A percentile compares a stretch with the other conserved stretches of the same genome.
Evolutionary conservation across 345 rosid genomes (phyloP).

Genomic region (Pugionium cornutum): DNA sequence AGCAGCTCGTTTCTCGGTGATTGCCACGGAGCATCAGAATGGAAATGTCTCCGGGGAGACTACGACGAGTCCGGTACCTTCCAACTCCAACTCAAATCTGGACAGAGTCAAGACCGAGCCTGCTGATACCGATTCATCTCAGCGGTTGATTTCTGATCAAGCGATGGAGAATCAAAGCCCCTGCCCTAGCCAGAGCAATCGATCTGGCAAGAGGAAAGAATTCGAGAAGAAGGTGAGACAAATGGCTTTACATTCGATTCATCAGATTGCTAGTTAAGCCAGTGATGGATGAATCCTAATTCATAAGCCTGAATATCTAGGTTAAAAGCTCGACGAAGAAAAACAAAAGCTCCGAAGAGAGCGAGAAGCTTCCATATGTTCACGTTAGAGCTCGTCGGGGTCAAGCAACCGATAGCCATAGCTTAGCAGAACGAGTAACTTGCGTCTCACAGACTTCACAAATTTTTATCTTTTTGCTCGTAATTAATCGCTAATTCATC

Average conservation of each 20-base stretch:
- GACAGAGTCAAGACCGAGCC: constrained; percentile 49
- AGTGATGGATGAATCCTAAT: background rate
- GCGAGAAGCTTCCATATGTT: constrained; percentile 66
- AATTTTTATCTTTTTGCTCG: background rate
- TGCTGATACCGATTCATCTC: constrained; percentile 44
- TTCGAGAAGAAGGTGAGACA: constrained; percentile 53
- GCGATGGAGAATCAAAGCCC: constrained; percentile 34
- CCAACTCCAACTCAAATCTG: constrained; percentile 43
- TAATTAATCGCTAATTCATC: constrained; percentile 23
- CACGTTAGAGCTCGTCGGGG: constrained; percentile 83
- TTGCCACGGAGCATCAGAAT: constrained; percentile 38
- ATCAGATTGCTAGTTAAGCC: constrained; percentile 3
- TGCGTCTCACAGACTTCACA: background rate
- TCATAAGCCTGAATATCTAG: constrained; percentile 26
- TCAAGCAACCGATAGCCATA: constrained; percentile 80
- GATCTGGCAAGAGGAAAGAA: constrained; percentile 55
- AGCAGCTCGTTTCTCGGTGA: constrained; percentile 43
- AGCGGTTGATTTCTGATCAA: constrained; percentile 43
- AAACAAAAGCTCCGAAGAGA: constrained; percentile 54
- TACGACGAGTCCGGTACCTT: constrained; percentile 36
- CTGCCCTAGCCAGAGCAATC: constrained; percentile 20
- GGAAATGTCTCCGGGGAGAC: constrained; percentile 38
- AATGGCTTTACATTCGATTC: constrained; percentile 1
- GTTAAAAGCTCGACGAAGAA: constrained; percentile 64
- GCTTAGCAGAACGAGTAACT: constrained; percentile 76